Base-by-base conservation (phyloP, 2,329 filamentous ascomycete species). In the Fusarium armeniacum region DNA sequence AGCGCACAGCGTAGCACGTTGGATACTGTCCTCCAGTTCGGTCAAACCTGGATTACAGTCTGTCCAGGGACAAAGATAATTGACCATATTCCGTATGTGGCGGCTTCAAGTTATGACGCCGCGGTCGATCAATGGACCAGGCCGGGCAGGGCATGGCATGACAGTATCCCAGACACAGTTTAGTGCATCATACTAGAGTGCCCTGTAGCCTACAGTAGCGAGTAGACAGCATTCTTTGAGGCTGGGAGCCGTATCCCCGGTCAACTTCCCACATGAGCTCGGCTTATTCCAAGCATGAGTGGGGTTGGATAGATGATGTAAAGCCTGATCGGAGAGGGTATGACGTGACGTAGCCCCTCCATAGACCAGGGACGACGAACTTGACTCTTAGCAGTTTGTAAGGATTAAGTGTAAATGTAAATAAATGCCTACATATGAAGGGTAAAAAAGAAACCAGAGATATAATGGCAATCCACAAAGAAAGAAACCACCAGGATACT, bases 101-200 rank as follows among this genome's bases (percentile, higher is more conserved):
- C 66, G 51, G 62, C 52, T 30, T 56, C 62, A 35, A 52, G 26
- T 52, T 53, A 70, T 70, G 67, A 70, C 67, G 67, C 67, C 67
- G 43, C 40, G 46, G 62, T 54, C 62, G 53, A 67, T 67, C 46
- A 47, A 64, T 64, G 57, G 45, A 47, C 26, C 43, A n/a, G 10
- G 18, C 36, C 38, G 38, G 64, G n/a, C 52, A 59, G 45, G 33
- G 41, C 47, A 43, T 8, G n/a, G 13, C 45, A 33, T 43, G 40
- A 40, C 36, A 22, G 40, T 18, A 44, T 7, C 41, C 46, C 22
- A 22, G 32, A 20, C n/a, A 8, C 24, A 32, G 28, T 32, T 22
- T 30, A 40, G 36, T 40, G 36, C 13, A 22, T 22, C 11, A 10
- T 36, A 24, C 20, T 50, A 36, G 32, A 45, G 43, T n/a, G 12